These are phyloP conservation scores for Aspergillus homomorphus DNA, from an alignment of 495 filamentous ascomycete genomes.

Conservation along the genomic window DNA sequence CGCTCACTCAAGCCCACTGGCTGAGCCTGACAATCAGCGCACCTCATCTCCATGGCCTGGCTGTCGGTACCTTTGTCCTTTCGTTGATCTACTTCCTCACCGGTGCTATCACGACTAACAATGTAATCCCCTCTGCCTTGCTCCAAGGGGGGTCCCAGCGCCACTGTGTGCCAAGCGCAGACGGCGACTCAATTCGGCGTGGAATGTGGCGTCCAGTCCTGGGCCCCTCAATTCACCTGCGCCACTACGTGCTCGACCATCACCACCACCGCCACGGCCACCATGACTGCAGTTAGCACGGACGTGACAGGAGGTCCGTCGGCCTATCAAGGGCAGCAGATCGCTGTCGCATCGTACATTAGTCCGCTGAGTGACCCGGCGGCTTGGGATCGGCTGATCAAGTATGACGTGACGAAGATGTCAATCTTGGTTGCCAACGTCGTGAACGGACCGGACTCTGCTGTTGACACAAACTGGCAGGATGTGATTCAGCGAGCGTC, in stretches of 20 bases:
- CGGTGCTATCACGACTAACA: no score
- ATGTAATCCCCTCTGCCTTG: no score
- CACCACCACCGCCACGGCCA: not conserved
- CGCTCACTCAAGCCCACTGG: no score
- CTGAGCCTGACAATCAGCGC: no score
- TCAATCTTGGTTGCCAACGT: slow-evolving; percentile 21
- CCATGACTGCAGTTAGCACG: not conserved
- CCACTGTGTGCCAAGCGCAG: slow-evolving; percentile 3
- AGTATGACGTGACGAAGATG: slow-evolving; percentile 13
- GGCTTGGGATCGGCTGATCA: slow-evolving; percentile 19
- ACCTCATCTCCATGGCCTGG: no score
- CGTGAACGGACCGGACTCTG: slow-evolving; percentile 19
- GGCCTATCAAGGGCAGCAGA: slow-evolving; percentile 9
- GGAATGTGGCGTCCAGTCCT: not conserved
- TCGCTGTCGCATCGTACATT: slow-evolving; percentile 24
- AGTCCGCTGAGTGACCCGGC: slow-evolving; percentile 19
- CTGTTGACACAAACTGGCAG: slow-evolving; percentile 15
- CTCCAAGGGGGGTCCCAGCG: not conserved
- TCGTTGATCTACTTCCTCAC: no score
- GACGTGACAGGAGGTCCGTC: not conserved
- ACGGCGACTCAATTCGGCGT: slow-evolving; percentile 4
- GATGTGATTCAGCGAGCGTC: slow-evolving; percentile 16
- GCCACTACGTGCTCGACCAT: slow-evolving; percentile 4
- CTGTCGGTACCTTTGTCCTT: no score
- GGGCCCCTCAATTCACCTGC: slow-evolving; percentile 7